These are phyloP conservation scores for Fraxinus sp. DNA, from an alignment of 305 asterid genomes.

Conservation along the genomic window DNA sequence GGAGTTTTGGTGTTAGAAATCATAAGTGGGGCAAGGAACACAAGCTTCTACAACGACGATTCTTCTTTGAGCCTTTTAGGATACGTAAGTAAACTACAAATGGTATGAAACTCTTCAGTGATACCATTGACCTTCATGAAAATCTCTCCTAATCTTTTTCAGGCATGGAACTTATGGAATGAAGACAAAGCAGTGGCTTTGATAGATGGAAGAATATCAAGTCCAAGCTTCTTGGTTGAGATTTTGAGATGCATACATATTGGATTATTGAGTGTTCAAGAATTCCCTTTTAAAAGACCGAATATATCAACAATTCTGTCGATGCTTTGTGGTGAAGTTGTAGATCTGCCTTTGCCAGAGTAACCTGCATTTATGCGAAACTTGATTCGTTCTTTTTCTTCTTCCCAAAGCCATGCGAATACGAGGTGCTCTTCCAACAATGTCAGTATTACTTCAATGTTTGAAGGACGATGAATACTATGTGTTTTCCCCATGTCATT, in stretches of 20 bases:
- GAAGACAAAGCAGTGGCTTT: conserved; percentile 29
- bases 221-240: conserved; percentile 17
- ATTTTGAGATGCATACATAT: conserved; percentile 38
- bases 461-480: conserved; percentile 31
- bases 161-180: conserved; percentile 52
- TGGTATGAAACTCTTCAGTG: neutral
- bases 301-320: conserved; percentile 33
- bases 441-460: conserved; percentile 28
- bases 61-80: conserved; percentile 43
- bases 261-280: conserved; percentile 42
- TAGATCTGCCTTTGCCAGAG: conserved; percentile 35
- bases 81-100: conserved; percentile 30
- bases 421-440: conserved; percentile 23
- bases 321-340: conserved; percentile 45
- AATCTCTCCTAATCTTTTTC: neutral
- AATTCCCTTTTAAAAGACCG: conserved; percentile 34
- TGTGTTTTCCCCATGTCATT: neutral
- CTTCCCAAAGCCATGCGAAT: conserved; percentile 17
- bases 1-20: conserved; percentile 51
- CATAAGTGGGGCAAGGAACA: conserved; percentile 42
- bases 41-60: conserved; percentile 38
- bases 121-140: neutral
- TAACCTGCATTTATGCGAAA: conserved; percentile 33
- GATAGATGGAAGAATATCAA: conserved; percentile 26
- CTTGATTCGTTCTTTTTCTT: conserved; percentile 23